phyloP scores from a whole-genome alignment of 352 stramenopile genomes.

The Phytophthora litchii region DNA sequence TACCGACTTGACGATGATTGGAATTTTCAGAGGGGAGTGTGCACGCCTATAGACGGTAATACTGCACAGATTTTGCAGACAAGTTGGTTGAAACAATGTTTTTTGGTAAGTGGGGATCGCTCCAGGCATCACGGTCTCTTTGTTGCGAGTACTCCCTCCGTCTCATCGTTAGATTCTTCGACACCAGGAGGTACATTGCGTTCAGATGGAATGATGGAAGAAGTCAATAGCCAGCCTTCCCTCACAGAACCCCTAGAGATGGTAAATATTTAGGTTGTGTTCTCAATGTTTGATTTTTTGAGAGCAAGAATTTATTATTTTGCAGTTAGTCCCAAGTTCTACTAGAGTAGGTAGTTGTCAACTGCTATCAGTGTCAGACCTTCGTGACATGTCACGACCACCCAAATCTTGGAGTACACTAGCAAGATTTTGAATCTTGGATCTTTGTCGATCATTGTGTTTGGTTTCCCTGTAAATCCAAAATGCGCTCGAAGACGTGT shows the following conservation, averaged over 20 bases:
- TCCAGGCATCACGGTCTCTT: conserved; percentile 49
- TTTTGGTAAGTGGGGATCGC: conserved; percentile 48
- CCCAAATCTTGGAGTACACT: no score
- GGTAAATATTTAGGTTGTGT: conserved; percentile 24
- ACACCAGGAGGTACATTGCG: not conserved
- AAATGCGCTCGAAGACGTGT: no score
- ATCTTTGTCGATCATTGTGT: no score
- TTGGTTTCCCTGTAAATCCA: no score
- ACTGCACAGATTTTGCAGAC: conserved; percentile 56
- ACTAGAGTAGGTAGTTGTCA: no score
- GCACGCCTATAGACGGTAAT: conserved; percentile 49
- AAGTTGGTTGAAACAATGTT: conserved; percentile 51
- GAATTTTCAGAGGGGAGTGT: conserved; percentile 40
- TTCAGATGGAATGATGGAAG: not conserved
- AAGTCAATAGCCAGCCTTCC: conserved; percentile 3
- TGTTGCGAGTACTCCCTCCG: not conserved
- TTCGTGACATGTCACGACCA: no score
- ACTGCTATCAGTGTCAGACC: no score
- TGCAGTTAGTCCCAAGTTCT: no score
- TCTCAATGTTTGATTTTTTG: no score
- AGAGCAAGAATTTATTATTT: no score
- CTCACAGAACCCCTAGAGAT: conserved; percentile 18
- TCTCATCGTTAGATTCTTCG: not conserved
- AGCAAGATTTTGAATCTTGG: no score
- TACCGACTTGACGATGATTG: conserved; percentile 50